Evolutionary conservation across 768 basidiomycete genomes (phyloP), one percentile per base, ranked within the genome.

Genomic region (Xerocomellus dryophilus): DNA sequence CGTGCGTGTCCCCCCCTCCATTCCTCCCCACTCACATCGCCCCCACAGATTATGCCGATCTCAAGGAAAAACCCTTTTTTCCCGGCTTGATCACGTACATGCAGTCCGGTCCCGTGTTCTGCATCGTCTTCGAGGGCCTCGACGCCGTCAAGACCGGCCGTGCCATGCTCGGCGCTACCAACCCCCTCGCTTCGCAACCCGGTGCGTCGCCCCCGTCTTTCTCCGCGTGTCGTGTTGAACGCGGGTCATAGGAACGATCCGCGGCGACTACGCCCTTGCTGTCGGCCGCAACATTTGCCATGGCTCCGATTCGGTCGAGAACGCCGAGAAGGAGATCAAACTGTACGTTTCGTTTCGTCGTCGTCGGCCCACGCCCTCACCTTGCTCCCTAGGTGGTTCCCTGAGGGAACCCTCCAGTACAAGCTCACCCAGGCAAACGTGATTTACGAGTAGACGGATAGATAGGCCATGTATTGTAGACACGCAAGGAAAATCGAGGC

Each of bases 201-300:
- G 96, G 95, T 89, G 61, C 57, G 84, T 73, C 3, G 47, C 29
- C 41, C 36, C 29, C 29, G 29, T 29, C 21, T 35, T 49, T 31
- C 7, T 34, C 44, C 12, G 43, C 7, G 31, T 8, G 40, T 56
- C 15, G 23, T 42, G 20, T 57, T 36, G 49, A 61, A 49, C 42
- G 43, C 39, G 10, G 7, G 6, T 23, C 53, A 21, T 29, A 92
- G 91, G 93, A 56, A 90, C 94, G 58, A 98, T 98, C 78, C 93
- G 95, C 73, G 95, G 93, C 54, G 94, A 97, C 78, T 97, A 81
- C 75, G 88, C 86, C 64, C 87, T 98, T 64, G 91, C 93, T 62
- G 88, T 94, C 63, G 96, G 94, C 54, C 91, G 93, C 66, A 96
- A 95, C 80, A 88, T 93, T 72, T 90, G 88, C 78, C 91, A 94